Conservation (phyloP, 305 asterid genomes). For the Solanum aculeatissimum region DNA sequence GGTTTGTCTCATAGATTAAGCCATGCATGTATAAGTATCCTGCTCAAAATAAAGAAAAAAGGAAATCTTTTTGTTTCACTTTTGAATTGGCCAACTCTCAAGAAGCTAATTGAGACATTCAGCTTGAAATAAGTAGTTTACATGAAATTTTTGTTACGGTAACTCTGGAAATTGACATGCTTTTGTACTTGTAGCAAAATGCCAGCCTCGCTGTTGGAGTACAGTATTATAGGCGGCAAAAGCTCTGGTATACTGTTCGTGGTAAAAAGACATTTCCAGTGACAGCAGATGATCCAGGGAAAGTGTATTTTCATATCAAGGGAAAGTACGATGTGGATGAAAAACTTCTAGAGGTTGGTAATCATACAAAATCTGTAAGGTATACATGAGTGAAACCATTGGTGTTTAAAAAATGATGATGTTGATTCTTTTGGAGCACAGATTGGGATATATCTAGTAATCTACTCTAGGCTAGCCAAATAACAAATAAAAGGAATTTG, state of each 20-base stretch:
- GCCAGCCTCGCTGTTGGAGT: slow-evolving; percentile 52
- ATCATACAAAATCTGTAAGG: not conserved
- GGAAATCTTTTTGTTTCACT: not conserved
- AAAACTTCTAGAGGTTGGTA: slow-evolving; percentile 49
- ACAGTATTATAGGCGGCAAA: slow-evolving; percentile 40
- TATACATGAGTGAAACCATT: not conserved
- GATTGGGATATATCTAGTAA: not conserved
- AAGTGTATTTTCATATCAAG: slow-evolving; percentile 56
- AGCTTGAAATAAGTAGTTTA: not conserved
- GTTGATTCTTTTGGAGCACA: not conserved
- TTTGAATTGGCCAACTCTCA: not conserved
- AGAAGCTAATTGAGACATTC: not conserved
- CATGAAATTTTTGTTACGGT: not conserved
- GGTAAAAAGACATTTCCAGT: slow-evolving; percentile 64
- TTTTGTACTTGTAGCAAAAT: slow-evolving; percentile 27
- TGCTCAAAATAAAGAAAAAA: not conserved
- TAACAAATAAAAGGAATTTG: not conserved
- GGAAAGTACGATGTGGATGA: slow-evolving; percentile 51
- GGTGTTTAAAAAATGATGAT: not conserved
- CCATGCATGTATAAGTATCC: not conserved
- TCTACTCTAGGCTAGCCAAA: not conserved
- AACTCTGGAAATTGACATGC: not conserved
- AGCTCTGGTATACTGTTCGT: slow-evolving; percentile 43
- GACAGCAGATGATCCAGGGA: slow-evolving; percentile 31
- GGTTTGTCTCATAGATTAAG: not conserved